These are phyloP conservation scores for Aspergillus japonicus DNA, from an alignment of 2,329 filamentous ascomycete genomes.

Conservation along the genomic window DNA sequence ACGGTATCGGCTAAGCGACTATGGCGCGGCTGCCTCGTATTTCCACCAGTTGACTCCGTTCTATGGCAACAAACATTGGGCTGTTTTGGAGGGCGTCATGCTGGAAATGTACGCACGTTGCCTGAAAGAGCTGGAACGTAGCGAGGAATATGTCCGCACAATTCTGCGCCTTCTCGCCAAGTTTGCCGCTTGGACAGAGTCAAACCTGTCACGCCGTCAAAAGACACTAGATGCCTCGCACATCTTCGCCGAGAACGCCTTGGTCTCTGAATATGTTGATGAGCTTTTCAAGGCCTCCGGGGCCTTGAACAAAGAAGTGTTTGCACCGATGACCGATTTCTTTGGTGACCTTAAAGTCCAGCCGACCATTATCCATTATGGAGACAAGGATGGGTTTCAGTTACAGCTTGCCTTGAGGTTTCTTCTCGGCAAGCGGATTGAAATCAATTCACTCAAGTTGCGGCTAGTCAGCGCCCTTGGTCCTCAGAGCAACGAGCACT, in stretches of 20 bases:
- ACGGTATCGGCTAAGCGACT: conserved; percentile 75
- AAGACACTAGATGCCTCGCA: conserved; percentile 32
- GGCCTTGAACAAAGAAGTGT: conserved; percentile 60
- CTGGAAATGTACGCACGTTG: conserved; percentile 83
- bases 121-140: conserved; percentile 70
- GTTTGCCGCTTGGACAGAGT: conserved; percentile 36
- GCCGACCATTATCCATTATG: conserved; percentile 66
- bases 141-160: conserved; percentile 76
- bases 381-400: conserved; percentile 72
- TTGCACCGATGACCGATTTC: conserved; percentile 68
- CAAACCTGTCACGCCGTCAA: conserved; percentile 30
- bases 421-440: conserved; percentile 68
- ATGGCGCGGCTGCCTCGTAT: conserved; percentile 68
- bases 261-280: conserved; percentile 38
- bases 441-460: conserved; percentile 64
- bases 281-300: conserved; percentile 50
- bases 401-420: conserved; percentile 68
- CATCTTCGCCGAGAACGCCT: conserved; percentile 29
- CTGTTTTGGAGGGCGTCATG: conserved; percentile 75
- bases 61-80: conserved; percentile 78
- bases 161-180: conserved; percentile 63
- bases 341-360: conserved; percentile 70
- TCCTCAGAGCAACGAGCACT: conserved; percentile 62
- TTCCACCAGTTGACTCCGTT: conserved; percentile 77
- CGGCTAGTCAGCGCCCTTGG: conserved; percentile 56